phyloP scores from a whole-genome alignment of 192 early-diverging fungal genomes.

The Haplosporangium gracile region DNA sequence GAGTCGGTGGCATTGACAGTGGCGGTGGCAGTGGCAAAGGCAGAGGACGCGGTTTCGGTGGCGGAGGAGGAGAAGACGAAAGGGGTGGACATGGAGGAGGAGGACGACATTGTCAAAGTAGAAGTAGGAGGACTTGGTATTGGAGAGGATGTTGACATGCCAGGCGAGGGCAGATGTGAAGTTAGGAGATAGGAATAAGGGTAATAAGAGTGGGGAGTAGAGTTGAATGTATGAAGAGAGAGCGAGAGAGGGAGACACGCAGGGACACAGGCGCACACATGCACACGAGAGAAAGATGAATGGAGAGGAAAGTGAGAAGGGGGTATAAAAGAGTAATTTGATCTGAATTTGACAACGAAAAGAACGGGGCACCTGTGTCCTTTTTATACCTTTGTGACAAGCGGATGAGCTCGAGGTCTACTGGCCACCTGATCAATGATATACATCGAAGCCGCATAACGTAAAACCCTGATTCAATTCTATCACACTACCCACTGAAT shows the following conservation, averaged over 20 bases:
- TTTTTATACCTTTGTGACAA: not conserved
- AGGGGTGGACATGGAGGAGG: not conserved
- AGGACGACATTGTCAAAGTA: not conserved
- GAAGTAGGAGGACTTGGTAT: not conserved
- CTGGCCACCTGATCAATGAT: not conserved
- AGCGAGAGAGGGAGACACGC: not conserved
- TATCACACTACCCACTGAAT: not conserved
- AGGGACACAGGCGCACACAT: not conserved
- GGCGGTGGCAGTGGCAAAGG: no score
- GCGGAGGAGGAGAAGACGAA: not conserved
- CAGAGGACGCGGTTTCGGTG: not conserved
- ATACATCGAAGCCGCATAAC: no score
- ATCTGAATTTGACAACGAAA: not conserved
- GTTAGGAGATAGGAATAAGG: not conserved
- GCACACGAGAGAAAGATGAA: not conserved
- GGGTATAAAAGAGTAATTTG: slow-evolving; percentile 1
- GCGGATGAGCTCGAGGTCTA: not conserved
- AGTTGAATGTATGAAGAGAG: not conserved
- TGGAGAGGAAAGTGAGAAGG: not conserved
- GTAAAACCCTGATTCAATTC: not conserved
- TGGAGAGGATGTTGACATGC: slow-evolving; percentile 2
- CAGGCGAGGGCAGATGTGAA: not conserved
- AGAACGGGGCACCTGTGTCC: not conserved
- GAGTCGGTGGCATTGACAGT: not conserved
- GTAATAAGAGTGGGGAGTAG: not conserved